Conservation (phyloP, 176 grass and related monocot species). For the Phyllostachys edulis region DNA sequence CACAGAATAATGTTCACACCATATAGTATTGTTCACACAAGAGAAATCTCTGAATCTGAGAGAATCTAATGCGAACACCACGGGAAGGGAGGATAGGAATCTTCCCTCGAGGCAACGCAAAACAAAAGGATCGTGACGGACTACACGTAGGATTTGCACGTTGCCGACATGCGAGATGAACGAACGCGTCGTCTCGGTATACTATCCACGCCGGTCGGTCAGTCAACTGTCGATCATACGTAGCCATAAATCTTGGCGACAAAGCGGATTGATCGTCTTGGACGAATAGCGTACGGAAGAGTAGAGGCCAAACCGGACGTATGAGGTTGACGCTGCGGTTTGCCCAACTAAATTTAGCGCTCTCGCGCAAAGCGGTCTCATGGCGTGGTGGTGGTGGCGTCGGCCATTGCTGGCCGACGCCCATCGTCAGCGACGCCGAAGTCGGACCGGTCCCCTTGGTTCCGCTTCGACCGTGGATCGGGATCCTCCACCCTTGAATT, state of each 20-base stretch:
- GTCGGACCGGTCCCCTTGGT: constrained; percentile 13
- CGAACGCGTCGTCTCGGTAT: neutral
- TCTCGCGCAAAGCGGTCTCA: neutral
- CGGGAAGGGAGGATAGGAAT: no score
- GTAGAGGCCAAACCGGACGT: neutral
- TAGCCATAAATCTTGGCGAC: no score
- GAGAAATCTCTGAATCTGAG: no score
- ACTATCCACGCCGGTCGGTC: no score
- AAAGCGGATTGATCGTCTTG: no score
- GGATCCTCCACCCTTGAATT: neutral
- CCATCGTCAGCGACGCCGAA: constrained; percentile 46
- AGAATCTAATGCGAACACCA: no score
- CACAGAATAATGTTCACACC: no score
- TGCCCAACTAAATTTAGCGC: neutral
- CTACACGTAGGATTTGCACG: neutral
- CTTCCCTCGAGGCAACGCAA: no score
- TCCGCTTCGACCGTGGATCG: neutral
- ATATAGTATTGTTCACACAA: no score
- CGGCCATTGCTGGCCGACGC: neutral
- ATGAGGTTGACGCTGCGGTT: neutral
- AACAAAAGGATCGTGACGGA: neutral
- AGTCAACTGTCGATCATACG: no score
- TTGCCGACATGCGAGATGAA: constrained; percentile 30
- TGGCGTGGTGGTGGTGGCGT: neutral
- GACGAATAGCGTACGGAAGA: no score